A percentile compares a stretch with the other conserved stretches of the same genome.
phyloP scores from a whole-genome alignment of 2,329 filamentous ascomycete species.

The Calonectria pteridis region DNA sequence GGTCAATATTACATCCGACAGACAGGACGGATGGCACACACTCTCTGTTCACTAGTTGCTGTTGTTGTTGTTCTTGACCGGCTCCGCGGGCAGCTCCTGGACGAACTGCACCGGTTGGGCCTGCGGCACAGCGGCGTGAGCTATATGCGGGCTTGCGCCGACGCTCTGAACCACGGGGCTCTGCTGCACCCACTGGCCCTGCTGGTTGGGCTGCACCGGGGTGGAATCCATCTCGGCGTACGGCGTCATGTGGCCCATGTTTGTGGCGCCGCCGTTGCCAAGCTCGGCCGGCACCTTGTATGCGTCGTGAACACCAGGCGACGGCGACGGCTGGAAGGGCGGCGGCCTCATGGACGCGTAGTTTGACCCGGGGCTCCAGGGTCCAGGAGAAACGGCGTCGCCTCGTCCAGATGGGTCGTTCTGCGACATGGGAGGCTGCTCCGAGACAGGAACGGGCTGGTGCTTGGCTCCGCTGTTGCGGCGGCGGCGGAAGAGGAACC shows the following conservation, averaged over 20 bases:
- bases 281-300: conserved; percentile 43
- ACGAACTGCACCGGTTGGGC: neutral
- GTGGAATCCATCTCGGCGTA: neutral
- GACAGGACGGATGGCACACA: neutral
- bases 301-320: conserved; percentile 32
- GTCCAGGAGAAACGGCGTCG: conserved; percentile 32
- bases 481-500: conserved; percentile 48
- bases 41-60: neutral
- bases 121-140: neutral
- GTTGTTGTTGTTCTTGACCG: neutral
- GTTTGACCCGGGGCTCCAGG: conserved; percentile 43
- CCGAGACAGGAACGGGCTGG: conserved; percentile 19
- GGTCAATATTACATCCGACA: neutral
- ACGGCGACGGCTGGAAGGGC: conserved; percentile 28
- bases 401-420: conserved; percentile 35
- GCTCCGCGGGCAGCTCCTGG: neutral
- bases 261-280: neutral
- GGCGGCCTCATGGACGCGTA: conserved; percentile 34
- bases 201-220: neutral
- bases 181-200: neutral
- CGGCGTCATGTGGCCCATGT: neutral
- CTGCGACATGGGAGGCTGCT: conserved; percentile 40
- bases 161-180: neutral
- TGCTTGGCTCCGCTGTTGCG: neutral
- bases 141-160: neutral